Evolutionary conservation across 177 flowering plant genomes (phyloP), one percentile per base, ranked within the genome.

Genomic region (Telopea speciosissima): DNA sequence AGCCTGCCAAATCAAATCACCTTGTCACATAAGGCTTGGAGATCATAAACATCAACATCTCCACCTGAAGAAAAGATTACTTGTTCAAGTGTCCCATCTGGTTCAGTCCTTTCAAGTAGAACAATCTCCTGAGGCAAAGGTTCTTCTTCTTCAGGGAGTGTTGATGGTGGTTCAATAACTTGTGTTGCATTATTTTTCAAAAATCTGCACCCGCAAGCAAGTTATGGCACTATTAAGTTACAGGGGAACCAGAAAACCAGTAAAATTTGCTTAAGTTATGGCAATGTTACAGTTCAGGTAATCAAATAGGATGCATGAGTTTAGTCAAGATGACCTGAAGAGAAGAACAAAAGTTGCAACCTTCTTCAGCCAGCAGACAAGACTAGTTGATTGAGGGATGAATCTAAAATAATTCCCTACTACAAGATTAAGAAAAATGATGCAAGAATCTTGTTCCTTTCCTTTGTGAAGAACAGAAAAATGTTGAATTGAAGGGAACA

Each of bases 1-100:
- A 36, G 40, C 40, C 40, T 36, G 8, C 40, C 40, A 36, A 36
- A 36, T 36, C 9, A 69, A 69, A 31, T 73, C 70, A 92, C 98
- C 97, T 90, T 90, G 78, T 92, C 99, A 74, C 97, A 92, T 28
- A 95, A 79, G 58, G 91, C 81, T 78, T 92, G 90, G 62, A 95
- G 85, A 69, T 90, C 91, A 84, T 90, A 88, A 13, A 95, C 80
- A 77, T 92, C 90, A 45, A 95, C 84, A 71, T 89, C 85, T 74
- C 87, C 96, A 78, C 96, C 97, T 12, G 97, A 87, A 77, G 99
- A 89, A 73, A 90, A 94, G 44, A 94, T 75, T 63, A 94, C 88
- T 72, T 92, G 90, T 77, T 92, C 97, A 71, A 80, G 68, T 52
- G 79, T 69, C 68, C 99, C 97, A 83, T 90, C 96, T 68, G 86